Evolutionary conservation across 1,284 basidiomycete species (phyloP), one percentile per base, ranked within the genome.

Genomic region (Cystobasidium sp.): DNA sequence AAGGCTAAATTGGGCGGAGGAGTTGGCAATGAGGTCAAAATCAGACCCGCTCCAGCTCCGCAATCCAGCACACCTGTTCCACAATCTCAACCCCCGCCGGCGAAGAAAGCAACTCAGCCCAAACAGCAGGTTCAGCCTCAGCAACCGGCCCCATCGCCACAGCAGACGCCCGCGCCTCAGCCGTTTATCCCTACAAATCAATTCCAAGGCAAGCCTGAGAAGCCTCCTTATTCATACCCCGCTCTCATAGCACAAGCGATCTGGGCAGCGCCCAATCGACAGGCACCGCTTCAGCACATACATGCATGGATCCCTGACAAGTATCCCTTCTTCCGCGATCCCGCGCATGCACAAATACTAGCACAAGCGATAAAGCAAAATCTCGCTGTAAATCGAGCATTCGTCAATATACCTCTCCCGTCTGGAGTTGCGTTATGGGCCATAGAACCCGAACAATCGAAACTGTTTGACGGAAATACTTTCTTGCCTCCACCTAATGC

Each of bases 171-270:
- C 8, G 31, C 37, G 3, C 46, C 58, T 9, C 31, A 20, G n/a
- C 68, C 55, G 14, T 64, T 71, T 59, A 51, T 64, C 53, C 72
- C 72, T 37, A 68, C 64, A 16, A 74, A 74, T 56, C 72, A 74
- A 44, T 68, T 68, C 52, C 56, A 62, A 49, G 63, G 69, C 18
- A 53, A 51, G 22, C 63, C 67, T 3, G 69, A 65, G 16, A 78
- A 78, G 71, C 79, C 79, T 20, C 79, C 79, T 1, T 80, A 80
- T 68, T 78, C 78, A 3, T 80, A 80, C 51, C 77, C 79, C 3
- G 77, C 77, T 5, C 69, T 80, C 18, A 78, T 80, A 46, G 79
- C 79, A 2, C 79, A 80, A 53, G 79, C 79, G 7, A 75, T 80
- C 46, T 59, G 69, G 16, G 22, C 49, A 3, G 61, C 68, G 0